Conservation (phyloP, 2,329 filamentous ascomycete species). For the Colletotrichum liaoningense region DNA sequence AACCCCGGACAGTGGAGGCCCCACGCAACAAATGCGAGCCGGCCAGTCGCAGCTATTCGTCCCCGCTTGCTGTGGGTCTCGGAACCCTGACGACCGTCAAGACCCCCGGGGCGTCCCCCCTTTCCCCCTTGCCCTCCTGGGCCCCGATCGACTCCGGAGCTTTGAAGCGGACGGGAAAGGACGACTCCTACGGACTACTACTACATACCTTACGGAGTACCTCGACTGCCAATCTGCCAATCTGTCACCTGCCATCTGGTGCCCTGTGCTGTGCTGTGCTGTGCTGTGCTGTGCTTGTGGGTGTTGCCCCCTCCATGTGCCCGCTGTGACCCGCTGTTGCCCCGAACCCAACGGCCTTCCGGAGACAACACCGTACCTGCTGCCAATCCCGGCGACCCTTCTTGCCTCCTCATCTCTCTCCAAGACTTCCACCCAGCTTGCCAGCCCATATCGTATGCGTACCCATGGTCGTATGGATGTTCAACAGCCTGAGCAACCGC, state of each 20-base stretch:
- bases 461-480: background rate
- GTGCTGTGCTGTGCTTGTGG: background rate
- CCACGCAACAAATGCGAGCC: constrained; percentile 2
- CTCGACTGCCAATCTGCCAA: too few relatives aligned
- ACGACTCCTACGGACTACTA: too few relatives aligned
- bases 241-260: background rate
- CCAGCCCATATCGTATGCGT: background rate
- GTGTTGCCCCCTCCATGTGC: too few relatives aligned
- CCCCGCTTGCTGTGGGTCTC: background rate
- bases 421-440: too few relatives aligned
- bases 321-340: background rate
- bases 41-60: constrained; percentile 1
- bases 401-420: background rate
- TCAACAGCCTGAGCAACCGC: background rate
- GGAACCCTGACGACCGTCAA: background rate
- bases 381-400: background rate
- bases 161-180: background rate
- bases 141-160: background rate
- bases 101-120: background rate
- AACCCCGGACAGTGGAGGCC: background rate
- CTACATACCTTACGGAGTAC: too few relatives aligned
- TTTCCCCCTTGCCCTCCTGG: too few relatives aligned
- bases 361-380: background rate
- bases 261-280: background rate
- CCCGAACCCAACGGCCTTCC: background rate